Conservation (phyloP, 164 flowering plant species). For the Saururus chinensis region DNA sequence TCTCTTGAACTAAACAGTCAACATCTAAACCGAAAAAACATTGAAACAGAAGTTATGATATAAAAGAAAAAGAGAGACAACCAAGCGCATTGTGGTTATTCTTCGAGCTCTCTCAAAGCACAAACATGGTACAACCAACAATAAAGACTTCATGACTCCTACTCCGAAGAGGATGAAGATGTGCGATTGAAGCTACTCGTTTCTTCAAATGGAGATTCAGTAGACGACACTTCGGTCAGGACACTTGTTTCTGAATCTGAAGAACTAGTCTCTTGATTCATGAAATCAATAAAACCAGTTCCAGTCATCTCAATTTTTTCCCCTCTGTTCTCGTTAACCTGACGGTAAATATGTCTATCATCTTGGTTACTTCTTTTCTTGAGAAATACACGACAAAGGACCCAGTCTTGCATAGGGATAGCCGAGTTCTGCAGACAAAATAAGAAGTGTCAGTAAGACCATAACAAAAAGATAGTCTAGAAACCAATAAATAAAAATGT, state of each 20-base stretch:
- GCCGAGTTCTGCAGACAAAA: not conserved
- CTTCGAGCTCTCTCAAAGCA: too few species aligned
- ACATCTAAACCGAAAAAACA: not conserved
- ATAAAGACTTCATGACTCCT: not conserved
- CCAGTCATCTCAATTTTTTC: too few species aligned
- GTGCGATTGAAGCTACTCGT: not conserved
- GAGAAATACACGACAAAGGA: not conserved
- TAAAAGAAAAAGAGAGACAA: not conserved
- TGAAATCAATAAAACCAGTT: not conserved
- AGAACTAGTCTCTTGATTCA: not conserved
- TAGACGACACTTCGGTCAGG: not conserved
- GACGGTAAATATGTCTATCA: not conserved
- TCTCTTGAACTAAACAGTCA: not conserved
- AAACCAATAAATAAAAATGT: too few species aligned
- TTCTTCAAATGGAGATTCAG: not conserved
- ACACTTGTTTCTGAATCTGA: not conserved
- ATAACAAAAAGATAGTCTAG: too few species aligned
- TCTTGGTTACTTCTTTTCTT: not conserved
- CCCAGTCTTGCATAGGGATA: not conserved
- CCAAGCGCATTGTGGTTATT: too few species aligned
- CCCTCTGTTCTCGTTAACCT: not conserved
- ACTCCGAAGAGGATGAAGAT: not conserved
- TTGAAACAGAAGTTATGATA: not conserved
- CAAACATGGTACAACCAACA: too few species aligned
- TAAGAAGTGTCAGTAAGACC: not conserved